phyloP scores from a whole-genome alignment of 2,329 filamentous ascomycete genomes.

The Epichloe baconii region DNA sequence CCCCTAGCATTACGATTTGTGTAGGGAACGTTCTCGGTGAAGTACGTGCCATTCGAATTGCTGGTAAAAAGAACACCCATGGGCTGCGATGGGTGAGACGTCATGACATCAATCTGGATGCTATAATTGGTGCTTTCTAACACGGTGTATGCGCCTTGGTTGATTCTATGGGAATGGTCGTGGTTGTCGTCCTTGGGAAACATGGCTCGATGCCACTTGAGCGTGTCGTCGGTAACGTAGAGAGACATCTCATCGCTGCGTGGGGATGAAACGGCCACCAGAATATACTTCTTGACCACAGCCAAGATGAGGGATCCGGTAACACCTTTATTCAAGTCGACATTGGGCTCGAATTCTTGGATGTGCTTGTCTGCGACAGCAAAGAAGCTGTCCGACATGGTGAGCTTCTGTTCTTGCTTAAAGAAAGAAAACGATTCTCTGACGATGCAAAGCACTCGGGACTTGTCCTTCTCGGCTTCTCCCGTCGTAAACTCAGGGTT shows the following conservation, averaged over 20 bases:
- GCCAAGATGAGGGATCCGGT: constrained; percentile 73
- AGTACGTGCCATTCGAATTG: constrained; percentile 95
- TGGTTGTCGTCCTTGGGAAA: constrained; percentile 67
- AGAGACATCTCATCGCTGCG: constrained; percentile 84
- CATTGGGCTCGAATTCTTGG: constrained; percentile 59
- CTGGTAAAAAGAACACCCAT: constrained; percentile 90
- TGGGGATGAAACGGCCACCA: constrained; percentile 68
- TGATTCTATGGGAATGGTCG: constrained; percentile 54
- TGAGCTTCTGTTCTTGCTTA: constrained; percentile 61
- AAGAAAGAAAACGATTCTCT: constrained; percentile 57
- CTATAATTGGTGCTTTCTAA: constrained; percentile 96
- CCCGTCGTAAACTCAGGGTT: constrained; percentile 61
- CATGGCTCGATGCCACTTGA: constrained; percentile 80
- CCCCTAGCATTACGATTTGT: constrained; percentile 71
- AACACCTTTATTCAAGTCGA: constrained; percentile 62
- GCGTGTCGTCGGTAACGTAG: constrained; percentile 74
- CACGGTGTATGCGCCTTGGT: constrained; percentile 83
- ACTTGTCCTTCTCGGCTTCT: constrained; percentile 48
- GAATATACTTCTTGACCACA: constrained; percentile 71
- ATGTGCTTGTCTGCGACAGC: constrained; percentile 32
- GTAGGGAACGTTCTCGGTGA: constrained; percentile 80
- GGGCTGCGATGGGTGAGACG: constrained; percentile 45
- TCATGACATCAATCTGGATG: constrained; percentile 90
- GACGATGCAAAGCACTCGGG: constrained; percentile 70
- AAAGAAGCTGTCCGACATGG: constrained; percentile 80